Evolutionary conservation across 202 grass and related monocot species (phyloP).

Genomic region (Carex arenaria): DNA sequence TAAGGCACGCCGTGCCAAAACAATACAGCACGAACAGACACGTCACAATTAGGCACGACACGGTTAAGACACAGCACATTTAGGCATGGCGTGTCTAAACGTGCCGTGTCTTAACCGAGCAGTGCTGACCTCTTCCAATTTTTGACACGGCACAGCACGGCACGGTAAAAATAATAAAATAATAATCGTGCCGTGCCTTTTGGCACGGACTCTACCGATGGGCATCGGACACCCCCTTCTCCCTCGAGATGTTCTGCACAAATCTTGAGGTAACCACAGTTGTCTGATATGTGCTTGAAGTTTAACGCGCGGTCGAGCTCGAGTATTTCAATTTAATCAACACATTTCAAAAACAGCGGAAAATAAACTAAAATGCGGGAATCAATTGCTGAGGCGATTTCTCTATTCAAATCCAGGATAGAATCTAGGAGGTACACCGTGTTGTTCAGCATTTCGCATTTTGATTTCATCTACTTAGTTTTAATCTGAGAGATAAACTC

Average conservation of each 20-base stretch:
- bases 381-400: constrained; percentile 14
- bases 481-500: background rate
- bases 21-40: no score
- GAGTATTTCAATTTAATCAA: background rate
- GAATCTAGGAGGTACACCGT: constrained; percentile 30
- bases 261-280: background rate
- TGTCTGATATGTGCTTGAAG: background rate
- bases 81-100: no score
- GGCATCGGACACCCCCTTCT: no score
- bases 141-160: no score
- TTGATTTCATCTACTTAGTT: background rate
- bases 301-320: background rate
- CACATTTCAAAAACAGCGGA: background rate
- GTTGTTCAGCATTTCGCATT: background rate
- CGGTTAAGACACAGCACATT: no score
- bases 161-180: no score
- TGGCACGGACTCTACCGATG: no score
- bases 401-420: constrained; percentile 53
- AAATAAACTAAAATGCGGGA: background rate
- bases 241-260: background rate
- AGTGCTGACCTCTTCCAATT: no score
- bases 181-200: no score
- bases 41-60: no score
- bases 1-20: no score
- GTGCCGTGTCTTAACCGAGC: no score